Percentiles rank a stretch among this genome's conserved stretches.
Evolutionary conservation across 2,329 filamentous ascomycete species (phyloP).

Genomic region (Fusarium heterosporum): DNA sequence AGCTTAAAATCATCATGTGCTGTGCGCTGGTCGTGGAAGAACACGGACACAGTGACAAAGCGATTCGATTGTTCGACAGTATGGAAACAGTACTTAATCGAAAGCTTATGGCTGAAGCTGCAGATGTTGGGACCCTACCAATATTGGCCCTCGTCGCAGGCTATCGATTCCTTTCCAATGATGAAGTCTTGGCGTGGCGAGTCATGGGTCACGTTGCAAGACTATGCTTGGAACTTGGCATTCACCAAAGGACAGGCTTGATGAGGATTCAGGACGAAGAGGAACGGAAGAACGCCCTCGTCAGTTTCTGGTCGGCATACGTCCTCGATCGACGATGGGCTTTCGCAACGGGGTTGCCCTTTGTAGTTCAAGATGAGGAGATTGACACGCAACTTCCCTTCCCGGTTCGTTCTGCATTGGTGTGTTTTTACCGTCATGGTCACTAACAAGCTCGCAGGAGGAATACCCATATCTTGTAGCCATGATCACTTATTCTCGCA

Average conservation of each 20-base stretch:
- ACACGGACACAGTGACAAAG: constrained; percentile 80
- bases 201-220: constrained; percentile 85
- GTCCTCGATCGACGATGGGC: constrained; percentile 89
- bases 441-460: constrained; percentile 52
- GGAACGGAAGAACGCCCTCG: constrained; percentile 74
- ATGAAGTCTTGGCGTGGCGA: constrained; percentile 88
- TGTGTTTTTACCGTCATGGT: constrained; percentile 10
- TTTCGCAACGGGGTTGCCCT: constrained; percentile 89
- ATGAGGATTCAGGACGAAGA: constrained; percentile 75
- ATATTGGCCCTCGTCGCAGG: constrained; percentile 65
- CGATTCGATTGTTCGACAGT: constrained; percentile 78
- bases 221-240: constrained; percentile 81
- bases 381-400: constrained; percentile 83
- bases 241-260: constrained; percentile 83
- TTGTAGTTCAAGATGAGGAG: constrained; percentile 85
- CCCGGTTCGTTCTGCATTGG: constrained; percentile 68
- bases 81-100: constrained; percentile 78
- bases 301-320: constrained; percentile 88
- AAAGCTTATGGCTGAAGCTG: constrained; percentile 67
- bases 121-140: constrained; percentile 61
- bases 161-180: constrained; percentile 87
- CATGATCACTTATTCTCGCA: constrained; percentile 86
- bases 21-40: constrained; percentile 82
- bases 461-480: constrained; percentile 78
- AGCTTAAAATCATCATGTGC: constrained; percentile 87